phyloP scores from a whole-genome alignment of 768 basidiomycete species.

The Favolaschia claudopus region DNA sequence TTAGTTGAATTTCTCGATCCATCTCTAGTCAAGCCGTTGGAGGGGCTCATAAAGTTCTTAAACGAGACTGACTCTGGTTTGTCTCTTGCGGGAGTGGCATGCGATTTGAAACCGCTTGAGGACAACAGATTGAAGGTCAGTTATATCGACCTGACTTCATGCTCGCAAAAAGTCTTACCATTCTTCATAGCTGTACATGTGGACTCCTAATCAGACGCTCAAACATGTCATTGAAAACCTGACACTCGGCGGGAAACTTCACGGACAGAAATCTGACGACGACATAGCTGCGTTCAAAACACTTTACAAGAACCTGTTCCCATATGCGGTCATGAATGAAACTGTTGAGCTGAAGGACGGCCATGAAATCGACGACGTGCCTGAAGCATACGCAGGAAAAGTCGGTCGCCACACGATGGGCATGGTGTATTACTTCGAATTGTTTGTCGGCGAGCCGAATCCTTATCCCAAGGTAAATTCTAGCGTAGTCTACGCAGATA shows the following conservation, averaged over 20 bases:
- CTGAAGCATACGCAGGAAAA: constrained; percentile 8
- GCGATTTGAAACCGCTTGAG: constrained; percentile 14
- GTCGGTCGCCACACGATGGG: constrained; percentile 6
- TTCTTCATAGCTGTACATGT: constrained; percentile 16
- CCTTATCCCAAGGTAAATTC: constrained; percentile 4
- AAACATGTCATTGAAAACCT: constrained; percentile 25
- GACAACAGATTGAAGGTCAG: constrained; percentile 24
- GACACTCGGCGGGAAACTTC: constrained; percentile 23
- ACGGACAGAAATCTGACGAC: constrained; percentile 13
- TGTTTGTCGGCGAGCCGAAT: constrained; percentile 3
- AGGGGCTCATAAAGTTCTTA: constrained; percentile 15
- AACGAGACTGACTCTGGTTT: constrained; percentile 15
- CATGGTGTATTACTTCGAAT: constrained; percentile 7
- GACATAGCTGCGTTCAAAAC: constrained; percentile 22
- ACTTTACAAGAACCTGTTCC: constrained; percentile 27
- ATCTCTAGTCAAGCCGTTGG: constrained; percentile 14
- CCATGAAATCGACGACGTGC: constrained; percentile 13
- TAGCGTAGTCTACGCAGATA: background rate
- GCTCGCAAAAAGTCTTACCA: background rate
- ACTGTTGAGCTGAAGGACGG: constrained; percentile 9
- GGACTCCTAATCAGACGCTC: constrained; percentile 18
- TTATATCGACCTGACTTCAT: background rate
- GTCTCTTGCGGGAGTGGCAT: constrained; percentile 20
- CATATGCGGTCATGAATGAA: constrained; percentile 21
- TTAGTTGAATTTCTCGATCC: constrained; percentile 16